Evolutionary conservation across 306 rosid genomes (phyloP).

Genomic region (Malus sylvestris): DNA sequence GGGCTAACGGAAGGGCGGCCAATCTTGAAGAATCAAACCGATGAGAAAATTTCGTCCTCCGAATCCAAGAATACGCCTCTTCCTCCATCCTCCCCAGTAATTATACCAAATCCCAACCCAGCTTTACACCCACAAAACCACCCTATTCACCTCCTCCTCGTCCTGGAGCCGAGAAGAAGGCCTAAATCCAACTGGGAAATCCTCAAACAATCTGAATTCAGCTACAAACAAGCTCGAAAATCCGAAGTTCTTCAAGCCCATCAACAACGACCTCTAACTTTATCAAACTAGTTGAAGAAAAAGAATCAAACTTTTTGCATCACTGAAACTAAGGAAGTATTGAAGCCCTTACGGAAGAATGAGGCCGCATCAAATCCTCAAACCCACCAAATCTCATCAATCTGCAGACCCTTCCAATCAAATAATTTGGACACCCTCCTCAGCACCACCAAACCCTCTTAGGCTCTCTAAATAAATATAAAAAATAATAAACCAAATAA

Average conservation of each 20-base stretch:
- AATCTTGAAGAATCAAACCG: conserved; percentile 61
- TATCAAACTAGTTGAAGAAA: conserved; percentile 5
- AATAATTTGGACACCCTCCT: background rate
- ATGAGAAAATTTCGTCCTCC: conserved; percentile 86
- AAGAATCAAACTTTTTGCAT: conserved; percentile 18
- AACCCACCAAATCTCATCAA: conserved; percentile 35
- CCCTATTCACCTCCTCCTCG: conserved; percentile 10
- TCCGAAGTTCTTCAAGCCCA: conserved; percentile 32
- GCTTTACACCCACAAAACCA: conserved; percentile 19
- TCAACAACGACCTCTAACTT: conserved; percentile 25
- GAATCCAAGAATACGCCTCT: conserved; percentile 66
- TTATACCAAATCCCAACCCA: conserved; percentile 16
- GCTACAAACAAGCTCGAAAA: conserved; percentile 14
- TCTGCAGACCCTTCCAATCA: conserved; percentile 12
- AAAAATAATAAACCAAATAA: background rate
- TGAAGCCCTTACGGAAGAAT: conserved; percentile 26
- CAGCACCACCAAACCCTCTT: conserved; percentile 27
- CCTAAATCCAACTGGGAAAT: conserved; percentile 14
- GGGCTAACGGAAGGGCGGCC: conserved; percentile 22
- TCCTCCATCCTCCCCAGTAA: conserved; percentile 47
- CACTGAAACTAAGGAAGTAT: conserved; percentile 26
- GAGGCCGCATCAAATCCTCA: conserved; percentile 27
- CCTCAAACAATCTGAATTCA: conserved; percentile 10
- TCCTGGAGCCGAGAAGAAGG: conserved; percentile 24
- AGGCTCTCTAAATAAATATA: background rate